Evolutionary conservation across 139 green algal species (phyloP).

Genomic region (Astrephomene gubernaculifera): DNA sequence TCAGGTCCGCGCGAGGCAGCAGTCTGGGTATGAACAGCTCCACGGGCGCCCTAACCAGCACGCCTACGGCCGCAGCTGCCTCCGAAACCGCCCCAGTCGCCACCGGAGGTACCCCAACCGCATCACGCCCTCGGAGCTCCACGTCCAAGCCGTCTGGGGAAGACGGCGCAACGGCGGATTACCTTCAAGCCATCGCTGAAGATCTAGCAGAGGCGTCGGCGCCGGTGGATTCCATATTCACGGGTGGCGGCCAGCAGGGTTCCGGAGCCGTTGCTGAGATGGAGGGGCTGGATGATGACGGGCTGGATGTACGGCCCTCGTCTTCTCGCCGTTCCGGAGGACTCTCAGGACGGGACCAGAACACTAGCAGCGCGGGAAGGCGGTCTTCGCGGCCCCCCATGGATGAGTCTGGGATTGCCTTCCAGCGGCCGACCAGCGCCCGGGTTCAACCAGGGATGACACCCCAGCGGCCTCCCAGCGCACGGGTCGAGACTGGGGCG

Average conservation of each 20-base stretch:
- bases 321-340: not conserved
- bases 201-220: constrained; percentile 32
- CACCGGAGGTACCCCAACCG: no score
- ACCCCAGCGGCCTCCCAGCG: no score
- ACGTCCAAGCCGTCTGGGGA: not conserved
- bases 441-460: no score
- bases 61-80: no score
- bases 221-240: constrained; percentile 4
- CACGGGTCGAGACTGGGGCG: no score
- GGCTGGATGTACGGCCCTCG: constrained; percentile 32
- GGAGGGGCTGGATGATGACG: constrained; percentile 27
- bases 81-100: no score
- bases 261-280: not conserved
- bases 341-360: not conserved
- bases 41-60: no score
- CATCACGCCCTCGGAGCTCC: not conserved
- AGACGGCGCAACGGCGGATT: not conserved
- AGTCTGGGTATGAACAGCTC: no score
- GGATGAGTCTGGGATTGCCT: no score
- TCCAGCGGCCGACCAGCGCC: no score
- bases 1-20: not conserved
- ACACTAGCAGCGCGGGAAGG: no score
- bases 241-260: not conserved
- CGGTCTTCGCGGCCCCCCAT: no score
- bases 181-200: constrained; percentile 16